Base-by-base conservation (phyloP, 805 yeast species). In the Metschnikowia cerradonensis region DNA sequence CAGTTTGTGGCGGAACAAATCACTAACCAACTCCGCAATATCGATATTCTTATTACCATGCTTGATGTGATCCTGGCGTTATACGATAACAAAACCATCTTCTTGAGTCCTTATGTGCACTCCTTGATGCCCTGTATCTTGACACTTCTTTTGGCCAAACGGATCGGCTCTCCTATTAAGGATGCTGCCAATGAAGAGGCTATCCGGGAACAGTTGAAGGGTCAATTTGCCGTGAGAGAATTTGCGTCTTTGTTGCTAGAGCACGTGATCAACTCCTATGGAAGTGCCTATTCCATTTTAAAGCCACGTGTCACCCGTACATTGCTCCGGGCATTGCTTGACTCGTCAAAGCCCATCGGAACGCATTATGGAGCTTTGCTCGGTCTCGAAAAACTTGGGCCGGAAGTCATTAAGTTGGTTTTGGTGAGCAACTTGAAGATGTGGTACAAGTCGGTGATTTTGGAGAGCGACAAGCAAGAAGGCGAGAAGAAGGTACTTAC, bases 1-100 rank as follows among this genome's bases (percentile, higher is more conserved):
- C 98, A 94, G 64, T 91, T 94, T 63, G 89, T 90, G 34, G 96
- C 97, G 6, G 99, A 94, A 64, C 96, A 95, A 59, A 83, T 94
- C 50, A 89, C 98, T 0, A 86, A 89, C 63, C 92, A 90, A 61
- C 76, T 92, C 59, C 81, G 87, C 59, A 85, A 86, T 62, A 73
- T 88, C 41, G 80, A 79, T 3, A 67, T 88, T 17, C 71, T 94
- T 48, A 78, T 88, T 3, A 88, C 96, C 5, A 90, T 92, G 89
- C 72, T 94, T 53, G 95, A 90, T 66, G 90, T 90, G 55, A 82
- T 92, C 11, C 87, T 89, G 52, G 90, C 98, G 0, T 75, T 94
- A 31, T 76, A 90, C 45, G 82, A 86, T 40, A 94, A 94, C 68
- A 83, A 83, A 49, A 84, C 96, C 19, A 83, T 94, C 37, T 92